Evolutionary conservation across 1,284 basidiomycete species (phyloP), one percentile per base, ranked within the genome.

Genomic region (Marasmius oreades): DNA sequence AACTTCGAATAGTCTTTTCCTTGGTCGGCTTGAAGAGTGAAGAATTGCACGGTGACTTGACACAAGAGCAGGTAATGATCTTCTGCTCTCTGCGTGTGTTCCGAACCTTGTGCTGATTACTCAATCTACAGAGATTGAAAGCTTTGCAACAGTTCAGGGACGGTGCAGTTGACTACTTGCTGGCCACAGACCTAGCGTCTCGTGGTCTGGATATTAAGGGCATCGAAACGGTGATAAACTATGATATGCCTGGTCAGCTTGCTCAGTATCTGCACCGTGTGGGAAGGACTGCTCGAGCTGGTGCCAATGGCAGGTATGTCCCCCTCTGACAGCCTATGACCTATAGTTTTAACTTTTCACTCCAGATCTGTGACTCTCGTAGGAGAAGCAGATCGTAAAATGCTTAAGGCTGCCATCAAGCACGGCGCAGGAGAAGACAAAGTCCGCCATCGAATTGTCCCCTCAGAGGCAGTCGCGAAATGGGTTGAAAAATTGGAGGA

Each of bases 171-270:
- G 92, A 95, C 69, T 98, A 88, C 71, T 78, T 99, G 7, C 89
- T 98, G 77, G 95, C 95, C 1, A 99, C 96, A 1, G 96, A 98
- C 71, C 79, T 99, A 20, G 96, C 96, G 23, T 92, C 93, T 59
- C 88, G 95, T 64, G 95, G 95, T 73, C 79, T 98, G 31, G 95
- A 98, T 74, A 98, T 98, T 76, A 96, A 95, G 66, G 95, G 95
- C 18, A 90, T 98, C n/a, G 92, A 97, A 67, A 95, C 93, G 0
- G 93, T 98, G 56, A 93, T 98, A 69, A 98, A 98, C 72, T 98
- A 95, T 69, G 95, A 98, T 71, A 97, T 98, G 95, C 95, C 96
- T 3, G 84, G 85, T 18, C 92, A 96, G 67, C 79, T 98, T 42
- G 87, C 93, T 11, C 93, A 95, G 66, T 99, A 99, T 73, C 80